phyloP scores from a whole-genome alignment of 768 basidiomycete species.

The Stropharia rugosoannulata region DNA sequence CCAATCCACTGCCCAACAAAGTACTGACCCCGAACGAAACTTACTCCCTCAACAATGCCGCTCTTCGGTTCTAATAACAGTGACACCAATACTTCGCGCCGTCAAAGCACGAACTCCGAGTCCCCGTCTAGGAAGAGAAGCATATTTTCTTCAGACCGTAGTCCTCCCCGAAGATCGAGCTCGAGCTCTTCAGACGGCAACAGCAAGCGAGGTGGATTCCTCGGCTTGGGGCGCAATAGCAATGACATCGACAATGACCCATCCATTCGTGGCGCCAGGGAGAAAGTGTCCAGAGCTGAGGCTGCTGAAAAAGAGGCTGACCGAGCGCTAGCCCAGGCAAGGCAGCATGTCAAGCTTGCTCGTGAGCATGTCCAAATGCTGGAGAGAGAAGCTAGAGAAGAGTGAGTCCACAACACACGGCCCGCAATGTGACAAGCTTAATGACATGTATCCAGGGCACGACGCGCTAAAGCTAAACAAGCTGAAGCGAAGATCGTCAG shows the following conservation, averaged over 20 bases:
- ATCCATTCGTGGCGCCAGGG: conserved; percentile 43
- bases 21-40: too few relatives aligned
- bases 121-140: conserved; percentile 24
- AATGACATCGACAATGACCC: conserved; percentile 36
- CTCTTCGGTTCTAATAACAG: conserved; percentile 23
- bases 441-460: conserved; percentile 29
- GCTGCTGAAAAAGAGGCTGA: conserved; percentile 52
- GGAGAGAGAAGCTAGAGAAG: conserved; percentile 51
- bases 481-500: conserved; percentile 49
- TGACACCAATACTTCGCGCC: conserved; percentile 6
- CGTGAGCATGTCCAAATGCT: conserved; percentile 44
- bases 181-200: conserved; percentile 20
- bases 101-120: conserved; percentile 4
- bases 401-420: conserved; percentile 35
- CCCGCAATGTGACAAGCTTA: not conserved
- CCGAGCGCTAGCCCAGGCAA: conserved; percentile 43
- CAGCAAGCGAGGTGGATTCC: conserved; percentile 22
- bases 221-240: conserved; percentile 21
- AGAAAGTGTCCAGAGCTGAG: conserved; percentile 51
- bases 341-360: conserved; percentile 46
- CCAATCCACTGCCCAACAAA: too few relatives aligned
- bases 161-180: conserved; percentile 16
- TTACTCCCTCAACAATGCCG: conserved; percentile 15
- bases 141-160: conserved; percentile 23
- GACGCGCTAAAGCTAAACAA: conserved; percentile 52